Conservation (phyloP, 2,329 filamentous ascomycete genomes). For the Pseudogymnoascus destructans region DNA sequence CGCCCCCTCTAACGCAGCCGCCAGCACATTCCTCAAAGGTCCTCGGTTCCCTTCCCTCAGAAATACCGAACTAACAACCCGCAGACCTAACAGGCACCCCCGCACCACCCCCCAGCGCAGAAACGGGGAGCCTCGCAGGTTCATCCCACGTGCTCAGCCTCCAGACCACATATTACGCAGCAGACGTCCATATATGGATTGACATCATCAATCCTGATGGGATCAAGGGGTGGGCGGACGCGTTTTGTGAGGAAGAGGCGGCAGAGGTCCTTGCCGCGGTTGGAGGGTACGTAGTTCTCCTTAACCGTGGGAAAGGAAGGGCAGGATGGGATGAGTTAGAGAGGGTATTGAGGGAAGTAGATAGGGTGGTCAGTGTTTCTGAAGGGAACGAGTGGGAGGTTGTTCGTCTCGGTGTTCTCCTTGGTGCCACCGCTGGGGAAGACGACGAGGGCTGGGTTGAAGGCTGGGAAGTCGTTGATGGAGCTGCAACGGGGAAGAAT, state of each 20-base stretch:
- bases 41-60: not conserved
- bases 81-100: conserved; percentile 40
- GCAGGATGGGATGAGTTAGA: conserved; percentile 19
- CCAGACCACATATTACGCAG: conserved; percentile 47
- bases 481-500: conserved; percentile 34
- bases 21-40: conserved; percentile 43
- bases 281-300: conserved; percentile 45
- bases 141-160: conserved; percentile 43
- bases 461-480: conserved; percentile 51
- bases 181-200: conserved; percentile 52
- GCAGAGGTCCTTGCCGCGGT: conserved; percentile 48
- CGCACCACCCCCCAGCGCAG: conserved; percentile 26
- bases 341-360: conserved; percentile 38
- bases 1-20: conserved; percentile 29
- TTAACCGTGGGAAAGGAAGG: conserved; percentile 30
- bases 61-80: conserved; percentile 4
- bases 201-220: conserved; percentile 28
- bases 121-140: conserved; percentile 39
- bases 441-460: conserved; percentile 39
- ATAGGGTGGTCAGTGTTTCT: conserved; percentile 41
- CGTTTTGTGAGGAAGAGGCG: conserved; percentile 48
- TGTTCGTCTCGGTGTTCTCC: conserved; percentile 44
- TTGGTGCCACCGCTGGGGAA: conserved; percentile 47
- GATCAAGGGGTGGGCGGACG: conserved; percentile 35
- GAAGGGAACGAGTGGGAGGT: conserved; percentile 45